Evolutionary conservation across 2,329 filamentous ascomycete species (phyloP).

Genomic region (Emergomyces africanus): DNA sequence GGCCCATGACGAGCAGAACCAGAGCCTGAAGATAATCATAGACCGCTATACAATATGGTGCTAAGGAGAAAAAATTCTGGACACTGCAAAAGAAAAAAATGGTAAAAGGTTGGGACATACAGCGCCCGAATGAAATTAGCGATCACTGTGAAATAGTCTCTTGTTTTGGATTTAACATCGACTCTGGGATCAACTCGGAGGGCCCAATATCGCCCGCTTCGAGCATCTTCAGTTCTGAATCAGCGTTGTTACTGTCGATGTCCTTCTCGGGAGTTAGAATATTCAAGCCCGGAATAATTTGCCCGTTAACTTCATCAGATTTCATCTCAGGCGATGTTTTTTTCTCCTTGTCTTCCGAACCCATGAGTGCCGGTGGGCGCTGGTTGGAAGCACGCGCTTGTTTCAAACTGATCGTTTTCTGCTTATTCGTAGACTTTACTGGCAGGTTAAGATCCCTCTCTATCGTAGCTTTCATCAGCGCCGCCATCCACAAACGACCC

Average conservation of each 20-base stretch:
- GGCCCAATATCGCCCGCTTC: neutral
- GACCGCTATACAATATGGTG: neutral
- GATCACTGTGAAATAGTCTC: neutral
- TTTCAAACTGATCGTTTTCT: conserved; percentile 85
- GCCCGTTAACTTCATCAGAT: conserved; percentile 13
- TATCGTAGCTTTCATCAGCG: conserved; percentile 97
- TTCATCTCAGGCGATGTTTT: neutral
- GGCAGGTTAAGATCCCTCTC: conserved; percentile 69
- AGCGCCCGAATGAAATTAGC: neutral
- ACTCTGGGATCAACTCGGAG: neutral
- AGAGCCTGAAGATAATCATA: neutral
- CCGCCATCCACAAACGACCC: conserved; percentile 94
- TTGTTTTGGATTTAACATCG: neutral
- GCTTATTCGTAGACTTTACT: conserved; percentile 80
- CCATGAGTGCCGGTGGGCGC: conserved; percentile 79
- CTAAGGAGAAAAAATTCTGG: neutral
- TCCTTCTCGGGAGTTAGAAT: conserved; percentile 12
- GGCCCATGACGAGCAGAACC: neutral
- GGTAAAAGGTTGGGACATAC: too few species aligned
- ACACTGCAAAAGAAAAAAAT: neutral
- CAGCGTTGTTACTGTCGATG: conserved; percentile 8
- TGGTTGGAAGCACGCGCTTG: conserved; percentile 83
- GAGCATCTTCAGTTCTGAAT: neutral
- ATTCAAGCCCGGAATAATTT: conserved; percentile 23
- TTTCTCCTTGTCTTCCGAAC: conserved; percentile 25